Evolutionary conservation across 2,329 filamentous ascomycete species (phyloP).

Genomic region (Alternaria viburni): DNA sequence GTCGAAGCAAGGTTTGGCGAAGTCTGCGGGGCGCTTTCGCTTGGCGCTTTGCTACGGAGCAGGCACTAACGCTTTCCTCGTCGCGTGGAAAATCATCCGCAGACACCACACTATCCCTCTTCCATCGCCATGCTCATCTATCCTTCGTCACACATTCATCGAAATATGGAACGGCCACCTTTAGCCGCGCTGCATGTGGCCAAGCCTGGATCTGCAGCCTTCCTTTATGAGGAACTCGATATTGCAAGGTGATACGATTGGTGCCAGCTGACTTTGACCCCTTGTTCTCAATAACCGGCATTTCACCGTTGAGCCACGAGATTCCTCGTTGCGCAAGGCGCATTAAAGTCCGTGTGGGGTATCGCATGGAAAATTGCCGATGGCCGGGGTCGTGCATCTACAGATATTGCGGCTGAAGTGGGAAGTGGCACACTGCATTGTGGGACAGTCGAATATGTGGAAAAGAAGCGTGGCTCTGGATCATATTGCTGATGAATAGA

Average conservation of each 20-base stretch:
- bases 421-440: background rate
- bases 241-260: constrained; percentile 13
- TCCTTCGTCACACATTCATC: background rate
- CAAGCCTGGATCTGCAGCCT: background rate
- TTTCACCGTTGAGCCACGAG: constrained; percentile 9
- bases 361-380: constrained; percentile 2
- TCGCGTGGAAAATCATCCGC: constrained; percentile 7
- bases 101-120: background rate
- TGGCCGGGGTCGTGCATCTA: background rate
- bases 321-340: background rate
- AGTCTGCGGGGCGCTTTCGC: constrained; percentile 7
- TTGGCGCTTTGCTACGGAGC: constrained; percentile 20
- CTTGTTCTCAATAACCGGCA: constrained; percentile 12
- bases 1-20: constrained; percentile 21
- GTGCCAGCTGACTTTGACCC: background rate
- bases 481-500: constrained; percentile 29
- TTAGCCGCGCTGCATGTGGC: constrained; percentile 8
- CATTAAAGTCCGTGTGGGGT: constrained; percentile 17
- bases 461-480: constrained; percentile 11
- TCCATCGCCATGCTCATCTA: constrained; percentile 3
- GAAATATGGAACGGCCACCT: background rate
- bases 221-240: background rate
- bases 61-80: constrained; percentile 12
- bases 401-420: constrained; percentile 17
- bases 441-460: constrained; percentile 2